A percentile compares a stretch with the other conserved stretches of the same genome.
These are phyloP conservation scores for Vaccinium corymbosum DNA, from an alignment of 148 eudicot genomes.

Conservation along the genomic window DNA sequence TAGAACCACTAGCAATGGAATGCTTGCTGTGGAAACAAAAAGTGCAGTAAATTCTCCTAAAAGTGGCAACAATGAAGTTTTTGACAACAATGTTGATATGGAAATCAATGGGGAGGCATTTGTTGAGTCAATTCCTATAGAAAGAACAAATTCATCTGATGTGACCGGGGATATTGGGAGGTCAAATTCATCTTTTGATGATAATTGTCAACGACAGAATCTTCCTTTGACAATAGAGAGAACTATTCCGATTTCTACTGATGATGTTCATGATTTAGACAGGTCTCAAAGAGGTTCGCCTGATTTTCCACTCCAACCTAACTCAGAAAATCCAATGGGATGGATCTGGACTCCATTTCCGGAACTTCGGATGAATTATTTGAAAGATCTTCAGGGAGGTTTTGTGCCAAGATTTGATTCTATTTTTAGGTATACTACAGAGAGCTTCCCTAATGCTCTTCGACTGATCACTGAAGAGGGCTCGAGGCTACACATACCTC, in stretches of 20 bases:
- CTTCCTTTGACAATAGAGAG: constrained; percentile 24
- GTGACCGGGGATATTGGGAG: constrained; percentile 20
- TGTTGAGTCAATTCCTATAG: constrained; percentile 27
- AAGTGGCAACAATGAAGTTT: constrained; percentile 12
- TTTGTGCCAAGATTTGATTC: constrained; percentile 43
- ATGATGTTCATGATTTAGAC: constrained; percentile 19
- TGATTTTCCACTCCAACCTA: constrained; percentile 17
- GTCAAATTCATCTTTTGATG: constrained; percentile 13
- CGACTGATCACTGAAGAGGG: constrained; percentile 61
- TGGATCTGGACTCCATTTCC: constrained; percentile 65
- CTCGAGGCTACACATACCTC: constrained; percentile 74
- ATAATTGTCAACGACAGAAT: constrained; percentile 28
- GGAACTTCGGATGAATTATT: constrained; percentile 48
- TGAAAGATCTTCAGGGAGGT: constrained; percentile 50
- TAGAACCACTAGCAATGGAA: constrained; percentile 18
- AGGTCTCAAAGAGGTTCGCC: constrained; percentile 21
- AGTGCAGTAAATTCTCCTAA: constrained; percentile 9
- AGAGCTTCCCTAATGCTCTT: constrained; percentile 38
- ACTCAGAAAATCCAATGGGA: constrained; percentile 32
- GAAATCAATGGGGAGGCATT: constrained; percentile 29
- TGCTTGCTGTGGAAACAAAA: constrained; percentile 24
- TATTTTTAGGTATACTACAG: constrained; percentile 29
- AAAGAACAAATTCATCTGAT: constrained; percentile 21
- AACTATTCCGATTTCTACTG: constrained; percentile 28
- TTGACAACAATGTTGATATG: constrained; percentile 19